phyloP scores from a whole-genome alignment of 192 early-diverging fungal species.

The Spizellomyces punctatus region DNA sequence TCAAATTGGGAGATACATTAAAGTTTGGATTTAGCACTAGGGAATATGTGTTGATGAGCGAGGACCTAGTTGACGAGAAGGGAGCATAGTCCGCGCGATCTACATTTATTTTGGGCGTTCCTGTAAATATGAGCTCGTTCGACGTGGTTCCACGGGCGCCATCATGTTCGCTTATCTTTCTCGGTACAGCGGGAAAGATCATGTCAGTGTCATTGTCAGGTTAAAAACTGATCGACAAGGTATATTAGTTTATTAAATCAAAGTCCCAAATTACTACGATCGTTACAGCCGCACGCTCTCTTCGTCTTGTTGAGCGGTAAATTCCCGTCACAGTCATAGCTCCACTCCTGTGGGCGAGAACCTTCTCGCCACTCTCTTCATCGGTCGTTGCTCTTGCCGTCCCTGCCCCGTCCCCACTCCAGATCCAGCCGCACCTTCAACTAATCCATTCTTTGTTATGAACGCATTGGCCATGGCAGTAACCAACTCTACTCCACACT shows the following conservation, averaged over 20 bases:
- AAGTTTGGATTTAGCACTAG: conserved; percentile 90
- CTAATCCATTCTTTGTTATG: not conserved
- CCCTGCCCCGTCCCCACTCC: not conserved
- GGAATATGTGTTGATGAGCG: conserved; percentile 89
- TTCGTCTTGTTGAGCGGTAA: not conserved
- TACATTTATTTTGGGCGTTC: no score
- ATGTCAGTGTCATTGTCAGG: no score
- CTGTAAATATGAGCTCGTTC: no score
- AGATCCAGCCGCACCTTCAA: not conserved
- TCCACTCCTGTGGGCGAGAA: not conserved
- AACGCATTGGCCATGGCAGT: not conserved
- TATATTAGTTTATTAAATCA: not conserved
- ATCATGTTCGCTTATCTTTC: no score
- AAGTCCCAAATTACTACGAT: not conserved
- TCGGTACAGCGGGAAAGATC: no score
- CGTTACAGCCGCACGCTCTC: not conserved
- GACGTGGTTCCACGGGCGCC: no score
- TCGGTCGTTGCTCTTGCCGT: conserved; percentile 5
- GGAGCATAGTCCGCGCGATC: no score
- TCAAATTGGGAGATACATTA: conserved; percentile 79
- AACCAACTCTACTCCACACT: not conserved
- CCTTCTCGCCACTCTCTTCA: not conserved
- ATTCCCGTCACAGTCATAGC: not conserved
- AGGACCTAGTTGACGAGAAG: conserved; percentile 42
- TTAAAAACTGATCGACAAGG: no score